Percentiles rank a stretch among this genome's conserved stretches.
phyloP scores from a whole-genome alignment of 306 rosid species.

The Prunus salicina region DNA sequence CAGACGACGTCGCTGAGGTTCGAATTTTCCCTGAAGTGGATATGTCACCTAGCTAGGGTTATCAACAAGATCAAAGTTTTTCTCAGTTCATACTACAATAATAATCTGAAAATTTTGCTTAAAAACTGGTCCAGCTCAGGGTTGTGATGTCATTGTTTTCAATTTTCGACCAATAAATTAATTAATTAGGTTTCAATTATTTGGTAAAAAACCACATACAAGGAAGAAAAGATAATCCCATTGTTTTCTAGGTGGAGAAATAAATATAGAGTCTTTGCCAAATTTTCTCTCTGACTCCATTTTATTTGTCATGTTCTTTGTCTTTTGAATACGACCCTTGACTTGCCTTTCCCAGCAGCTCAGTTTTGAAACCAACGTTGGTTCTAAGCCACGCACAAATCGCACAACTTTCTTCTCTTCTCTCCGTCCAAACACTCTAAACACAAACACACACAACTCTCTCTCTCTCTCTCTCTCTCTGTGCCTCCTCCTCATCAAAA shows the following conservation, averaged over 20 bases:
- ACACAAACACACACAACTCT: neutral
- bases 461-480: constrained; percentile 1
- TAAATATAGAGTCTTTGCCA: neutral
- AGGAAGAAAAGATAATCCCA: neutral
- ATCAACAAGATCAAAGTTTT: neutral
- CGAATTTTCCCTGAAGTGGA: too few relatives aligned
- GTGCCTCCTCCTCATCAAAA: neutral
- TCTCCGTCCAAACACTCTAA: neutral
- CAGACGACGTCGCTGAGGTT: too few relatives aligned
- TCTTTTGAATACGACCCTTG: constrained; percentile 18
- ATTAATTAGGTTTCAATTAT: neutral
- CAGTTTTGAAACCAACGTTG: constrained; percentile 29
- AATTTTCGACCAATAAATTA: too few relatives aligned
- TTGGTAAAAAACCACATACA: neutral
- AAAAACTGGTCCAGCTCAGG: neutral
- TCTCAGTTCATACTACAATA: neutral
- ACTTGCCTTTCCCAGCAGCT: constrained; percentile 15
- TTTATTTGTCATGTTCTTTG: neutral
- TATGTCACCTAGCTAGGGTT: too few relatives aligned
- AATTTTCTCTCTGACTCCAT: neutral
- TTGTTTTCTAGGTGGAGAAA: neutral
- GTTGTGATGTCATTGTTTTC: neutral
- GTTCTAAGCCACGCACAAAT: constrained; percentile 33
- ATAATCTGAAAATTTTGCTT: neutral
- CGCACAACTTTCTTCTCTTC: constrained; percentile 12